phyloP scores from a whole-genome alignment of 1,284 basidiomycete genomes.

The Blastosporella zonata region DNA sequence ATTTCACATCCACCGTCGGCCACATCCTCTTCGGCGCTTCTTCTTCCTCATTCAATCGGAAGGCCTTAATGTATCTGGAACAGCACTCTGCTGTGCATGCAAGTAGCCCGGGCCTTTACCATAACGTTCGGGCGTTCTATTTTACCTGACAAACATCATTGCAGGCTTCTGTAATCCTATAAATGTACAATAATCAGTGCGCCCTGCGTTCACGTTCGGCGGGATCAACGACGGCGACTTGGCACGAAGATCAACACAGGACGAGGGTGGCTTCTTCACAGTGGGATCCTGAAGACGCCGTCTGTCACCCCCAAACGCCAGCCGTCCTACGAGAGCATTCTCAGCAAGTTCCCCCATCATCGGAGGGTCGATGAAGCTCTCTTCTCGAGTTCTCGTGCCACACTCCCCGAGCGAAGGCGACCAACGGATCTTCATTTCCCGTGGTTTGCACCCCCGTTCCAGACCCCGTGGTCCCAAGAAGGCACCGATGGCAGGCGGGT shows the following conservation, averaged over 20 bases:
- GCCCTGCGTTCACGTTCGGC: background rate
- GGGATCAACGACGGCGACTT: background rate
- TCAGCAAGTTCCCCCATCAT: constrained; percentile 7
- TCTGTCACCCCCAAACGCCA: background rate
- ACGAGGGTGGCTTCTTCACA: background rate
- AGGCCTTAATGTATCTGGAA: constrained; percentile 2
- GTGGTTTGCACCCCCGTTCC: background rate
- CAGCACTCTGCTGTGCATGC: background rate
- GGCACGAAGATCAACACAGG: background rate
- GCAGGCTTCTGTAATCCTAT: background rate
- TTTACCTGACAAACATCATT: background rate
- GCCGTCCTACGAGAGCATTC: constrained; percentile 5
- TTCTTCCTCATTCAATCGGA: constrained; percentile 3
- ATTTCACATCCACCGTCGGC: background rate
- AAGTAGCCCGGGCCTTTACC: background rate
- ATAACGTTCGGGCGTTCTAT: background rate
- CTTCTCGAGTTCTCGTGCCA: constrained; percentile 3
- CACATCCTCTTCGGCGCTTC: constrained; percentile 9
- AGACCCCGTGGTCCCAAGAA: background rate
- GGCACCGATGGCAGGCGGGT: background rate
- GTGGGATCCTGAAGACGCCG: background rate
- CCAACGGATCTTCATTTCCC: background rate
- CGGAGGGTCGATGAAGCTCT: background rate
- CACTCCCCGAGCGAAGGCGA: background rate
- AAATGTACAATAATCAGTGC: too few species aligned